Base-by-base conservation (phyloP, 495 filamentous ascomycete species). In the Xylaria longipes region DNA sequence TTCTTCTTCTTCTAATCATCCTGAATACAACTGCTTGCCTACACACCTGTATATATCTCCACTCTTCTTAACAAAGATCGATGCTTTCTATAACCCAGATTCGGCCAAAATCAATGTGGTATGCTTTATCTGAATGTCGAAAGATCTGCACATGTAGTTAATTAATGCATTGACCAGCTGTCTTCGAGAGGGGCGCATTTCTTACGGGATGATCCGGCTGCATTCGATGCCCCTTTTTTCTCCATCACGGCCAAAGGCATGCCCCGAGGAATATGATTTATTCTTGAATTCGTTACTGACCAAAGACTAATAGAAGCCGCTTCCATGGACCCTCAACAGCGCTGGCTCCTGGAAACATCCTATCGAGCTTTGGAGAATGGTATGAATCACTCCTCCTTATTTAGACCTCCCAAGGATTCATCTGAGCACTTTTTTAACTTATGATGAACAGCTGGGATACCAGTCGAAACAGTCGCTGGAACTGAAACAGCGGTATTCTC, bases 161-260 rank as follows among this genome's bases (percentile, higher is more conserved):
- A n/a, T n/a, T n/a, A n/a, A n/a, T n/a, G n/a, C n/a, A n/a, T n/a
- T n/a, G n/a, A n/a, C n/a, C n/a, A n/a, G n/a, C n/a, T n/a, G n/a
- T n/a, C n/a, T n/a, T n/a, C n/a, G n/a, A n/a, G n/a, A n/a, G 52
- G 52, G 4, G 52, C 5, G 17, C 52, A 56, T 8, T 56, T 56
- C 27, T 15, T 56, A 20, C 11, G 9, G 22, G 9, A 8, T 1
- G 52, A 56, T 8, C 52, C 52, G 3, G 52, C 5, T 20, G 52
- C 52, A 31, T 56, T 56, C 25, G 52, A 56, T 17, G 52, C 52
- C 17, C 52, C 52, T 20, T 56, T 56, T 22, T 56, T 56, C 25
- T 56, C 52, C 6, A 31, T 56, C 9, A 56, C 52, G 11, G 52
- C 52, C 6, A 56, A 56, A 31, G 52, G 52, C 9, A 56, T 27